Evolutionary conservation across 1,284 basidiomycete genomes (phyloP), one percentile per base, ranked within the genome.

Genomic region (Hypsizygus ulmarius): DNA sequence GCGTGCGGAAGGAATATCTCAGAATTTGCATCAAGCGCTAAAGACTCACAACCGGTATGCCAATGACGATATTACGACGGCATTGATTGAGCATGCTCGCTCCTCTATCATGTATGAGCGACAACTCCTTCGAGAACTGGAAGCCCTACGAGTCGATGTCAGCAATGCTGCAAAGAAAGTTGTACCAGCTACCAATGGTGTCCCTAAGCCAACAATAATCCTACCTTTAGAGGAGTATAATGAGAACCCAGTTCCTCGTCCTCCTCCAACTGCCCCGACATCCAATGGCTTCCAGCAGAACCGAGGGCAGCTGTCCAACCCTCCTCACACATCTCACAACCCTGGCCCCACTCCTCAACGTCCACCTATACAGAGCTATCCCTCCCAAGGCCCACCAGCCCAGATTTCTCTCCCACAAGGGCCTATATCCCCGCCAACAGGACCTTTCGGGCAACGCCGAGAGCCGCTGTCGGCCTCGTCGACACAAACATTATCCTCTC

Each of bases 41-140:
- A 79, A 87, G 35, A 79, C 79, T 1, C 93, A 97, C 66, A 90
- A 89, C 49, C 79, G 80, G 44, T 79, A 89, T 54, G 87, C 93
- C 14, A 88, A 95, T 47, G 90, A 95, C 50, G 94, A 97, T 63
- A 79, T 97, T 43, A 87, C 90, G 10, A 77, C 88, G 27, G 86
- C 90, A 1, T 71, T 97, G 30, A 83, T 97, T 45, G 93, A 97
- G 65, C 92, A 97, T 64, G 90, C 90, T 8, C 83, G 93, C 16
- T 88, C 92, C 25, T 86, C 87, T 33, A 83, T 97, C 58, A 84
- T 93, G 73, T 96, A 93, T 64, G 94, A 97, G 63, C 81, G 84
- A 52, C 91, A 94, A 63, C 73, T 90, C 6, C 72, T 97, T 45
- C 82, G 87, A 45, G 94, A 97, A 64, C 74, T 96, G 9, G 93